Conservation (phyloP, 805 yeast species). For the Lipomyces yamanashiensis region DNA sequence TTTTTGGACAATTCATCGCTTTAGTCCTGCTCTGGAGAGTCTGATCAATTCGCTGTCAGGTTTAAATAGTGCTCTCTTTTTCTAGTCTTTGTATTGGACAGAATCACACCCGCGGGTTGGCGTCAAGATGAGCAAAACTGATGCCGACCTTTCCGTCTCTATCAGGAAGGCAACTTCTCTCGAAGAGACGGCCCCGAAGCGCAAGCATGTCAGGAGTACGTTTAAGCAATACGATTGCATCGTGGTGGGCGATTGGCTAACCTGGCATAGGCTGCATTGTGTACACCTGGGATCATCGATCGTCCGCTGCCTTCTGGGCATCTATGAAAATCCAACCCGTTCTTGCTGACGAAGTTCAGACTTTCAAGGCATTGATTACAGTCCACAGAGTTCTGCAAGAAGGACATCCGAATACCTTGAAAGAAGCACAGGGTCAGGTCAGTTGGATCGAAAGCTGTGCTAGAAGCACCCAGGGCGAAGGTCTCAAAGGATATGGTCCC, state of each 20-base stretch:
- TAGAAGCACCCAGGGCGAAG: conserved; percentile 52
- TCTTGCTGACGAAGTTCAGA: conserved; percentile 78
- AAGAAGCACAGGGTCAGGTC: conserved; percentile 77
- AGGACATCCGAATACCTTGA: conserved; percentile 86
- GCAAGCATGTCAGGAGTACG: conserved; percentile 81
- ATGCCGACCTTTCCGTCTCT: conserved; percentile 50
- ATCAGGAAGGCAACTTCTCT: conserved; percentile 80
- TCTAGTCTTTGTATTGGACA: neutral
- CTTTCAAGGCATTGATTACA: conserved; percentile 82
- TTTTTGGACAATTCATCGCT: neutral
- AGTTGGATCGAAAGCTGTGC: conserved; percentile 79
- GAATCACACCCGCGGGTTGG: neutral
- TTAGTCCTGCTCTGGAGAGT: neutral
- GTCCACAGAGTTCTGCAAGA: conserved; percentile 95
- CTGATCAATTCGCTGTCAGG: neutral
- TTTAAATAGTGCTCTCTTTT: neutral
- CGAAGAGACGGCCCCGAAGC: conserved; percentile 90
- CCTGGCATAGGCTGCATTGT: conserved; percentile 76
- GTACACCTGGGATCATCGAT: conserved; percentile 93
- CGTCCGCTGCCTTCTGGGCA: conserved; percentile 80
- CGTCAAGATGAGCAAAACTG: conserved; percentile 23
- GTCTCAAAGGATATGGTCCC: conserved; percentile 62
- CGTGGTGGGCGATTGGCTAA: conserved; percentile 3
- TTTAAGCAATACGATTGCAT: neutral
- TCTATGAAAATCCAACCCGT: conserved; percentile 78